Conservation (phyloP, 371 early-diverging fungal genomes). For the Umbelopsis sp. region DNA sequence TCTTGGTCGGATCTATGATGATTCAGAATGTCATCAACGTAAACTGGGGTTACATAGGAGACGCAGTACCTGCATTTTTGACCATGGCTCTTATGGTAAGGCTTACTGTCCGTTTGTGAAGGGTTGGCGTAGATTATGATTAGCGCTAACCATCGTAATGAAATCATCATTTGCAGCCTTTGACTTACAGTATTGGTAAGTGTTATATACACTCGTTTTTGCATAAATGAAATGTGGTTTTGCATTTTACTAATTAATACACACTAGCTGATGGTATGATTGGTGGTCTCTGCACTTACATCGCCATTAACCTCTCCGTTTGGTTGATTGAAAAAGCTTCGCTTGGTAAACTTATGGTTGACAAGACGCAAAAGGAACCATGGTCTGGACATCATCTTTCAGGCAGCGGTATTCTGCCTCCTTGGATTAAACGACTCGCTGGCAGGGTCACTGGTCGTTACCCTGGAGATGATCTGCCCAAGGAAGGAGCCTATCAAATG, state of each 20-base stretch:
- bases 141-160: constrained; percentile 48
- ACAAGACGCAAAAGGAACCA: constrained; percentile 46
- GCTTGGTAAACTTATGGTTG: constrained; percentile 50
- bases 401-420: constrained; percentile 5
- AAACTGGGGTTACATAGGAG: constrained; percentile 78
- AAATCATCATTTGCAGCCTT: constrained; percentile 28
- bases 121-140: neutral
- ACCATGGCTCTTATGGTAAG: constrained; percentile 79
- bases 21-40: constrained; percentile 65
- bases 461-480: neutral
- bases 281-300: constrained; percentile 64
- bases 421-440: constrained; percentile 1
- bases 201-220: neutral
- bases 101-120: constrained; percentile 23
- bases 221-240: too few relatives aligned
- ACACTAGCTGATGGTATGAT: constrained; percentile 74
- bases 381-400: constrained; percentile 26
- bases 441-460: neutral
- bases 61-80: constrained; percentile 79
- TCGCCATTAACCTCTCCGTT: constrained; percentile 60
- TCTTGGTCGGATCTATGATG: constrained; percentile 85
- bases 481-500: neutral
- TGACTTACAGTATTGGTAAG: constrained; percentile 15
- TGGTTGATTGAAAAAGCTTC: constrained; percentile 51
- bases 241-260: constrained; percentile 32